These are phyloP conservation scores for Solanum medicagineum DNA, from an alignment of 257 asterid species.

Conservation along the genomic window DNA sequence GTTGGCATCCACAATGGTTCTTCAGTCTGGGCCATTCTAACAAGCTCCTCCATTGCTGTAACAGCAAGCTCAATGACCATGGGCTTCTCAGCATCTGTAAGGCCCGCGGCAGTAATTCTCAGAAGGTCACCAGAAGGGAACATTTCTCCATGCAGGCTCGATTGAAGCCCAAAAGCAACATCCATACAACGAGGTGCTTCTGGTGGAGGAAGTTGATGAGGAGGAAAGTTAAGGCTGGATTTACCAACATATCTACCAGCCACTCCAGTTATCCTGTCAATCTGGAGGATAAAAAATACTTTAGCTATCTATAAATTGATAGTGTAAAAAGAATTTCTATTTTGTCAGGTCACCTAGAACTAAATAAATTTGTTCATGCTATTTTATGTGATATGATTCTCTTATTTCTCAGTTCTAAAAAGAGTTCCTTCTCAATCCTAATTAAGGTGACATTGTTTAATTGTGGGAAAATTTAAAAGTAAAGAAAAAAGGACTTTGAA, in stretches of 20 bases:
- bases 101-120: slow-evolving; percentile 32
- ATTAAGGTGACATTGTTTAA: not conserved
- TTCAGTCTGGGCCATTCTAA: slow-evolving; percentile 45
- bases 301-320: not conserved
- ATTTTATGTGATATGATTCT: not conserved
- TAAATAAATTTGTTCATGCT: not conserved
- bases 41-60: slow-evolving; percentile 71
- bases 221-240: slow-evolving; percentile 40
- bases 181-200: slow-evolving; percentile 37
- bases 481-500: not conserved
- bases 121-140: slow-evolving; percentile 47
- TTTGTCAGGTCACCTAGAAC: not conserved
- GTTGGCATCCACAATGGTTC: slow-evolving; percentile 53
- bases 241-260: slow-evolving; percentile 70
- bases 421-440: not conserved
- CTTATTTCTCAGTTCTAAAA: not conserved
- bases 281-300: slow-evolving; percentile 13
- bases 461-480: not conserved
- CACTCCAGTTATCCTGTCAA: slow-evolving; percentile 61
- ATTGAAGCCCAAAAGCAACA: slow-evolving; percentile 35
- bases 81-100: slow-evolving; percentile 57
- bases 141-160: slow-evolving; percentile 35
- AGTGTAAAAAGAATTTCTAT: not conserved
- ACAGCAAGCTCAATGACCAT: slow-evolving; percentile 60
- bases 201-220: slow-evolving; percentile 26